Evolutionary conservation across 2,329 filamentous ascomycete species (phyloP).

Genomic region (Bipolaris cookei): DNA sequence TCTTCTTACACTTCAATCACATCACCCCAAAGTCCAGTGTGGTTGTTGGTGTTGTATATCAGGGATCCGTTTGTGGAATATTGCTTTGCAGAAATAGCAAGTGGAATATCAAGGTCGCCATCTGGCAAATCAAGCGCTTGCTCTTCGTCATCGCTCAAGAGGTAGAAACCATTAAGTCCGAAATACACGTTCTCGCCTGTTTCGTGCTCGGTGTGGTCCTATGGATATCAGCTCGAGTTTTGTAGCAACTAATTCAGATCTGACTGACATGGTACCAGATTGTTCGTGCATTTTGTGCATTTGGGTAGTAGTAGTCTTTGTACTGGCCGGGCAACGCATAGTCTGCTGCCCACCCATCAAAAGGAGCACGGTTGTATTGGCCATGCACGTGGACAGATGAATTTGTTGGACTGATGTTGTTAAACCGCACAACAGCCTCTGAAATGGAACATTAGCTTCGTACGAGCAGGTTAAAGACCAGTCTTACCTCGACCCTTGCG

Average conservation of each 20-base stretch:
- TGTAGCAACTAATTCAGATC: background rate
- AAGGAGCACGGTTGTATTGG: conserved; percentile 56
- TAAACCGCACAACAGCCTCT: conserved; percentile 62
- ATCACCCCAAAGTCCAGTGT: conserved; percentile 61
- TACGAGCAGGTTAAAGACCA: background rate
- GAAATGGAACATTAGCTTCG: conserved; percentile 2
- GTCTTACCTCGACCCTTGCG: conserved; percentile 50
- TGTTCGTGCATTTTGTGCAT: conserved; percentile 59
- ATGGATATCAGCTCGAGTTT: background rate
- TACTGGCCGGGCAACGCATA: conserved; percentile 59
- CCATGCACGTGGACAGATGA: conserved; percentile 63
- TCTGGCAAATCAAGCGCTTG: conserved; percentile 57
- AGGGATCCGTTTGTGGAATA: conserved; percentile 61
- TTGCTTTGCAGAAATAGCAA: conserved; percentile 59
- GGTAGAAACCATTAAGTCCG: conserved; percentile 64
- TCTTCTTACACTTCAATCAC: conserved; percentile 57
- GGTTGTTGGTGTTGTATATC: conserved; percentile 54
- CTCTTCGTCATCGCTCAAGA: conserved; percentile 60
- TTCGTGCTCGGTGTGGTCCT: conserved; percentile 50
- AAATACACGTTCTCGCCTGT: conserved; percentile 64
- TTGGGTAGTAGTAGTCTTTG: conserved; percentile 70
- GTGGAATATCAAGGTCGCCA: conserved; percentile 61
- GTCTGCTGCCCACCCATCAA: conserved; percentile 63
- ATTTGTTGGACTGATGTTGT: conserved; percentile 56
- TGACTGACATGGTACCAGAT: conserved; percentile 64